Evolutionary conservation across 2,329 filamentous ascomycete genomes (phyloP).

Genomic region (Arthrobotrys musiformis): DNA sequence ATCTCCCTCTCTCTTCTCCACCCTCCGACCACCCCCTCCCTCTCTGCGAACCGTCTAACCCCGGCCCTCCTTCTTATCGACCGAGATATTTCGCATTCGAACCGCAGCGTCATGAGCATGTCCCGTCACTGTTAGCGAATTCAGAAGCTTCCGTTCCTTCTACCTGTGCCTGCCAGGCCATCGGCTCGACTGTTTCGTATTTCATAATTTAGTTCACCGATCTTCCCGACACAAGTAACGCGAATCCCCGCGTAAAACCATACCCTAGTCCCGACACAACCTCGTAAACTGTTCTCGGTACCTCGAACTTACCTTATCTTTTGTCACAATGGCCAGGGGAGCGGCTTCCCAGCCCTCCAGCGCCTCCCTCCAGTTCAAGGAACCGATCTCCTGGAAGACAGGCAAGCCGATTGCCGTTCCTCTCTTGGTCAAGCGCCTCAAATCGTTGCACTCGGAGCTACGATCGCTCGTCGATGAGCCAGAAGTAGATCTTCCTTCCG

Average conservation of each 20-base stretch:
- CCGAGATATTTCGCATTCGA: not conserved
- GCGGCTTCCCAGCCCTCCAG: slow-evolving; percentile 52
- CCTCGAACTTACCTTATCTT: not conserved
- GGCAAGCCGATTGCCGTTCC: slow-evolving; percentile 87
- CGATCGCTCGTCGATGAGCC: slow-evolving; percentile 83
- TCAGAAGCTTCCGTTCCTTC: slow-evolving; percentile 3
- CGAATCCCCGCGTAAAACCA: slow-evolving; percentile 51
- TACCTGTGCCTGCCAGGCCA: too few relatives aligned
- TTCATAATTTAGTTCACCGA: slow-evolving; percentile 5
- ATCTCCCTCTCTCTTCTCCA: slow-evolving; percentile 8
- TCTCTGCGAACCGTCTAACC: slow-evolving; percentile 21
- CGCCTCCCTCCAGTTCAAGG: slow-evolving; percentile 76
- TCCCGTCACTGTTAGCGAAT: slow-evolving; percentile 9
- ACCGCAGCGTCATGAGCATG: slow-evolving; percentile 6
- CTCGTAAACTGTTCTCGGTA: not conserved
- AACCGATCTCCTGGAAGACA: slow-evolving; percentile 88
- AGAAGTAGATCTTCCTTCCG: slow-evolving; percentile 81
- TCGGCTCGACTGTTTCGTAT: slow-evolving; percentile 22
- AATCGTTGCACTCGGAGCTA: slow-evolving; percentile 83
- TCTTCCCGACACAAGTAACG: slow-evolving; percentile 35
- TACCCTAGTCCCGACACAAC: not conserved
- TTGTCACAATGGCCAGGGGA: slow-evolving; percentile 51
- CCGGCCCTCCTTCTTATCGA: slow-evolving; percentile 18
- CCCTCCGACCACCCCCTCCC: slow-evolving; percentile 51
- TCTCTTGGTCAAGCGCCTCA: slow-evolving; percentile 82